Evolutionary conservation across 2,329 filamentous ascomycete species (phyloP).

Genomic region (Fusarium compactum): DNA sequence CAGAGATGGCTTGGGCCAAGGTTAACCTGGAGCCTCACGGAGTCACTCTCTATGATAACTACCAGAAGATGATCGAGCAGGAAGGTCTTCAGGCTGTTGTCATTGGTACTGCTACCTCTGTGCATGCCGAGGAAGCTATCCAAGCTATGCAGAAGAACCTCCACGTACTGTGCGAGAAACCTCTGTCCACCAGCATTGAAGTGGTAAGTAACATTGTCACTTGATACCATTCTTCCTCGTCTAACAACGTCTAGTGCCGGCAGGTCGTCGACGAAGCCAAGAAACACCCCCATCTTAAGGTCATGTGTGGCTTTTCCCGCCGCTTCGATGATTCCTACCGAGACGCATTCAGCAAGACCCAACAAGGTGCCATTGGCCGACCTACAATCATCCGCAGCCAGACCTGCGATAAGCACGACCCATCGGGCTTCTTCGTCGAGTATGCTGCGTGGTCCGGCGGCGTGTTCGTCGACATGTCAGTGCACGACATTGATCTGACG

Average conservation of each 20-base stretch:
- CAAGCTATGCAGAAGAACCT: conserved; percentile 45
- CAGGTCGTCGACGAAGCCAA: conserved; percentile 67
- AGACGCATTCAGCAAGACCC: conserved; percentile 66
- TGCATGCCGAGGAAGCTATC: conserved; percentile 45
- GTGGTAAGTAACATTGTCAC: conserved; percentile 57
- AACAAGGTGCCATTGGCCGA: conserved; percentile 67
- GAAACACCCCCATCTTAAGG: conserved; percentile 70
- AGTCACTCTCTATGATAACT: conserved; percentile 41
- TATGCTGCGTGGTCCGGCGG: conserved; percentile 75
- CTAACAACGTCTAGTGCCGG: no score
- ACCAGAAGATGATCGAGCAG: conserved; percentile 46
- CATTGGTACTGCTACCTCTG: conserved; percentile 45
- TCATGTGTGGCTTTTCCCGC: conserved; percentile 62
- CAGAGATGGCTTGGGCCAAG: conserved; percentile 44
- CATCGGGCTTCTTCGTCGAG: conserved; percentile 74
- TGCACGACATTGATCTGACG: conserved; percentile 71
- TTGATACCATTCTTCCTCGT: conserved; percentile 63
- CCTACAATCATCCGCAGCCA: conserved; percentile 73
- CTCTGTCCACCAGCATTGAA: conserved; percentile 56
- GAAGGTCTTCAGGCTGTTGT: conserved; percentile 46
- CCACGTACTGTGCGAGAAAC: conserved; percentile 46
- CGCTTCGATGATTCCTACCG: conserved; percentile 74
- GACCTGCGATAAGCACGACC: conserved; percentile 76
- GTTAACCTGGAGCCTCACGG: conserved; percentile 35
- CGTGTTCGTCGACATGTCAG: conserved; percentile 78